These are phyloP conservation scores for Colletotrichum costaricense DNA, from an alignment of 2,329 filamentous ascomycete genomes.

Conservation along the genomic window DNA sequence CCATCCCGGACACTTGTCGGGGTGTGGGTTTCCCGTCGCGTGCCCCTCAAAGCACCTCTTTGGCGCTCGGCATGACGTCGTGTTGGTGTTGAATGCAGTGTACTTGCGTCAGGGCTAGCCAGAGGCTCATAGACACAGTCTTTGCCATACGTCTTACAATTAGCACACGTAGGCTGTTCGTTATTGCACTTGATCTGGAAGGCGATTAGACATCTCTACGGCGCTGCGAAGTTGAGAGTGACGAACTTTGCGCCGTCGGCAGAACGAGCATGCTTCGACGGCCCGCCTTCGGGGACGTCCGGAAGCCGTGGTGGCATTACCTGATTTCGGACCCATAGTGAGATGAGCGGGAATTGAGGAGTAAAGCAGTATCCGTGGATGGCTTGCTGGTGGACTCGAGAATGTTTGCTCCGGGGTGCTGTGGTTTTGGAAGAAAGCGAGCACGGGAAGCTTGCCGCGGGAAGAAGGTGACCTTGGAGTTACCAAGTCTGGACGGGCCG, in stretches of 20 bases:
- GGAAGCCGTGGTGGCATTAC: slow-evolving; percentile 2
- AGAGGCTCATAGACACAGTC: slow-evolving; percentile 54
- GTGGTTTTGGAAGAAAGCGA: neutral
- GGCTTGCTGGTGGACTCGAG: neutral
- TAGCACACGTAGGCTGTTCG: slow-evolving; percentile 55
- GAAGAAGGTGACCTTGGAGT: neutral
- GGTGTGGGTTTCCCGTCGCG: neutral
- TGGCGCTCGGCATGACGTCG: neutral
- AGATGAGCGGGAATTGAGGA: neutral
- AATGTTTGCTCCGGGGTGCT: neutral
- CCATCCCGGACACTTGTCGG: neutral
- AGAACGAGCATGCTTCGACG: slow-evolving; percentile 45
- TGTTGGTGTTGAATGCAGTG: neutral
- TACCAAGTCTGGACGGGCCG: neutral
- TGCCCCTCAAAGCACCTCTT: neutral
- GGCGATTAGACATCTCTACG: neutral
- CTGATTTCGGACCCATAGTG: slow-evolving; percentile 8
- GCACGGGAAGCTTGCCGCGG: slow-evolving; percentile 1
- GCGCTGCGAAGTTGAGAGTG: neutral
- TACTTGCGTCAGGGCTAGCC: slow-evolving; percentile 39
- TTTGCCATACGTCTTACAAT: slow-evolving; percentile 57
- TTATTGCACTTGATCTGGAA: slow-evolving; percentile 62
- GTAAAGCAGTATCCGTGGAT: neutral
- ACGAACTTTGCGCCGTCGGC: slow-evolving; percentile 45
- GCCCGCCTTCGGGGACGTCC: slow-evolving; percentile 41